phyloP scores from a whole-genome alignment of 441 rosid genomes.

The Jatropha multifida region DNA sequence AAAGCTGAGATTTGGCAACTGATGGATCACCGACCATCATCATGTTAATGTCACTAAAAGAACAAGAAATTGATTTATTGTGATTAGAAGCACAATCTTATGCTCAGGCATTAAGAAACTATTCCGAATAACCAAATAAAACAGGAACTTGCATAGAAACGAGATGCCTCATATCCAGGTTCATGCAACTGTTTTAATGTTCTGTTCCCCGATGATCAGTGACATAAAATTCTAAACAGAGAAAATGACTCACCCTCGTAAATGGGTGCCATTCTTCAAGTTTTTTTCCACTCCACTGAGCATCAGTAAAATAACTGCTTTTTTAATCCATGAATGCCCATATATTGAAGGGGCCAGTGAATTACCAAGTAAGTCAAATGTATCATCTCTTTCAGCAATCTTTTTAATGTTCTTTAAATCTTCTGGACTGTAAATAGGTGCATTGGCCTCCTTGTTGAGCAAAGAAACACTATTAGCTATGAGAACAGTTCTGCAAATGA shows the following conservation, averaged over 20 bases:
- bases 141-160: background rate
- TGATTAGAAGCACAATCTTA: conserved; percentile 5
- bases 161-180: background rate
- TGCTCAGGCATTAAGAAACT: background rate
- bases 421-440: conserved; percentile 77
- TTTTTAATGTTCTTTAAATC: conserved; percentile 81
- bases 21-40: conserved; percentile 99
- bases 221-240: background rate
- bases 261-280: conserved; percentile 91
- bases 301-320: conserved; percentile 91
- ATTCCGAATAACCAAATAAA: background rate
- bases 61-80: conserved; percentile 2
- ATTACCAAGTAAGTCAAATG: conserved; percentile 82
- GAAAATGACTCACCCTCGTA: conserved; percentile 71
- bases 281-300: conserved; percentile 96
- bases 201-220: conserved; percentile 1
- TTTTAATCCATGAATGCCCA: conserved; percentile 97
- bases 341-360: conserved; percentile 97
- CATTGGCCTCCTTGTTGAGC: conserved; percentile 96
- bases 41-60: conserved; percentile 90
- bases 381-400: conserved; percentile 86
- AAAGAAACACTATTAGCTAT: conserved; percentile 82
- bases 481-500: conserved; percentile 73
- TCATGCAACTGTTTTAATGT: background rate
- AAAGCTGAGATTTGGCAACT: conserved; percentile 96